phyloP scores from a whole-genome alignment of 2,329 filamentous ascomycete genomes.

The Pseudogymnoascus sp. region DNA sequence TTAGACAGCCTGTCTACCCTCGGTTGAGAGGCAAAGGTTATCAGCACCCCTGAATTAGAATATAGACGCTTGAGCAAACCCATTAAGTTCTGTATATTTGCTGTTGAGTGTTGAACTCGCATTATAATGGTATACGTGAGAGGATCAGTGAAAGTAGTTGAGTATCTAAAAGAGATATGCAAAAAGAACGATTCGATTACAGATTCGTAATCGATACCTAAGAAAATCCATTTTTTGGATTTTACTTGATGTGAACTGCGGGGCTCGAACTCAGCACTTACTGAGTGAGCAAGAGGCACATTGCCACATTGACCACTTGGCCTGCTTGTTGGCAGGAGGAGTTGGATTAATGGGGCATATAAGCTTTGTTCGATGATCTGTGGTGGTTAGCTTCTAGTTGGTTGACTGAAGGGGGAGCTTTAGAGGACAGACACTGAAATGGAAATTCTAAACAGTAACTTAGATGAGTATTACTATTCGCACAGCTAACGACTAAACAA shows the following conservation, averaged over 20 bases:
- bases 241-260: conserved; percentile 1
- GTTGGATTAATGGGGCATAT: neutral
- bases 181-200: conserved; percentile 4
- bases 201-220: neutral
- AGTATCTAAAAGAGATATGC: neutral
- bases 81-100: neutral
- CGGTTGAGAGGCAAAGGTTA: neutral
- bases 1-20: neutral
- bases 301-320: neutral
- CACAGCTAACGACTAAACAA: neutral
- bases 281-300: neutral
- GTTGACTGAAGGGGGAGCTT: neutral
- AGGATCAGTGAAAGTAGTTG: neutral
- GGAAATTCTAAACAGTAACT: neutral
- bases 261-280: conserved; percentile 1
- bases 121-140: neutral
- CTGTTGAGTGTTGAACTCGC: neutral
- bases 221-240: conserved; percentile 4
- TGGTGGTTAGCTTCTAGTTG: neutral
- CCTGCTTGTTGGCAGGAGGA: neutral
- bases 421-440: neutral
- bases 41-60: neutral
- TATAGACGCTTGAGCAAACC: neutral
- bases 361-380: neutral
- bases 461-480: conserved; percentile 6